Conservation (phyloP, 1,284 basidiomycete genomes). For the Albatrellus sp. region DNA sequence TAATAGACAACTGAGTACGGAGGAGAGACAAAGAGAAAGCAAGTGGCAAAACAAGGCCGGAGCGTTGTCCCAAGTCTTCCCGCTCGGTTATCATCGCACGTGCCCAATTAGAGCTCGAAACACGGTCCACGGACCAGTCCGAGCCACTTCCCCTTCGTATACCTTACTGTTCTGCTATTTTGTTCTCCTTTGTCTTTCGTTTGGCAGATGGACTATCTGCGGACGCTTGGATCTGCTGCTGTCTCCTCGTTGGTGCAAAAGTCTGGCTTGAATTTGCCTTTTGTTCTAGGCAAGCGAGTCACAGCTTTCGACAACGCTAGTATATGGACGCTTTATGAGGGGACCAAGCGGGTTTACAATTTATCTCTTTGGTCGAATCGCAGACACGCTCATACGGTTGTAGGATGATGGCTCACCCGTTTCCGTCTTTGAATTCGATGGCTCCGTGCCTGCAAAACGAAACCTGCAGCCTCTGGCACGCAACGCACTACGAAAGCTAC, state of each 20-base stretch:
- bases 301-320: slow-evolving; percentile 50
- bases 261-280: slow-evolving; percentile 83
- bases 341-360: slow-evolving; percentile 61
- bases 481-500: slow-evolving; percentile 85
- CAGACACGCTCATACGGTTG: slow-evolving; percentile 4
- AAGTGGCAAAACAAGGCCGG: too few species aligned
- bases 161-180: too few species aligned
- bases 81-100: too few species aligned
- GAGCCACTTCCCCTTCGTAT: neutral
- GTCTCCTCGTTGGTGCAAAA: slow-evolving; percentile 82
- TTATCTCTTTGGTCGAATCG: slow-evolving; percentile 3
- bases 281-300: slow-evolving; percentile 73
- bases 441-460: slow-evolving; percentile 45
- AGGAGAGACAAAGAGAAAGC: too few species aligned
- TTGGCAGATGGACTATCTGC: slow-evolving; percentile 78
- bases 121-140: too few species aligned
- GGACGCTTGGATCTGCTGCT: slow-evolving; percentile 76
- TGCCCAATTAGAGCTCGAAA: too few species aligned
- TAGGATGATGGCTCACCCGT: slow-evolving; percentile 82
- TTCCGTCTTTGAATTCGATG: slow-evolving; percentile 86
- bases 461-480: slow-evolving; percentile 69
- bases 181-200: neutral
- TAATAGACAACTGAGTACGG: neutral
- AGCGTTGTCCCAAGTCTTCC: too few species aligned
- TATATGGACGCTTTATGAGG: slow-evolving; percentile 84